phyloP scores from a whole-genome alignment of 768 basidiomycete genomes.

The Russula sp. region DNA sequence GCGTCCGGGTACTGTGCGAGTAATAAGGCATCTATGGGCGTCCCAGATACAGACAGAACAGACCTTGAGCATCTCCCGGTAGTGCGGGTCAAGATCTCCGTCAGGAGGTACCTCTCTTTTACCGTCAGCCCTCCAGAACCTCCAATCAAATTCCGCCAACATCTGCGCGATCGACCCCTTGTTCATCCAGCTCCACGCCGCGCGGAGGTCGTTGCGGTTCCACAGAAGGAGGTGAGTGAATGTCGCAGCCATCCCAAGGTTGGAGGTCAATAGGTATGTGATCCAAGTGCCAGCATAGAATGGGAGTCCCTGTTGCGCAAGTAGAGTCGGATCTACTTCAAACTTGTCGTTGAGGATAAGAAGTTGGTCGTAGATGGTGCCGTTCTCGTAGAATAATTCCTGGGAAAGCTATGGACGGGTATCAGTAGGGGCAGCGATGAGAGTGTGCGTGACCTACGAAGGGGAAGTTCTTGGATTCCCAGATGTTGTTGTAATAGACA shows the following conservation, averaged over 20 bases:
- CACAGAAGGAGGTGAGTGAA: constrained; percentile 44
- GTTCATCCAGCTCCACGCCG: constrained; percentile 43
- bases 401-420: constrained; percentile 24
- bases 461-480: constrained; percentile 24
- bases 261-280: constrained; percentile 38
- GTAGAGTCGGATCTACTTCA: constrained; percentile 39
- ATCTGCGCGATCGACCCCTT: constrained; percentile 34
- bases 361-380: constrained; percentile 26
- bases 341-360: constrained; percentile 34
- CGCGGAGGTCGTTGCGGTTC: constrained; percentile 41
- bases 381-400: constrained; percentile 27
- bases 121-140: constrained; percentile 36
- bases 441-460: constrained; percentile 7
- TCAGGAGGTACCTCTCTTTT: constrained; percentile 29
- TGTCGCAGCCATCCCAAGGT: constrained; percentile 46
- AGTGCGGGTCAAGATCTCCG: constrained; percentile 42
- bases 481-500: constrained; percentile 29
- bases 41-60: background rate
- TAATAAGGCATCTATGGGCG: background rate
- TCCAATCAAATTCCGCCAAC: constrained; percentile 36
- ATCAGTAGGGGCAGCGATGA: background rate
- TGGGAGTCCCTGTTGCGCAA: constrained; percentile 40
- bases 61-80: constrained; percentile 49
- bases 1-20: constrained; percentile 31
- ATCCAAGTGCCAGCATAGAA: constrained; percentile 47